Base-by-base conservation (phyloP, 192 early-diverging fungal genomes). In the Coemansia sp. region DNA sequence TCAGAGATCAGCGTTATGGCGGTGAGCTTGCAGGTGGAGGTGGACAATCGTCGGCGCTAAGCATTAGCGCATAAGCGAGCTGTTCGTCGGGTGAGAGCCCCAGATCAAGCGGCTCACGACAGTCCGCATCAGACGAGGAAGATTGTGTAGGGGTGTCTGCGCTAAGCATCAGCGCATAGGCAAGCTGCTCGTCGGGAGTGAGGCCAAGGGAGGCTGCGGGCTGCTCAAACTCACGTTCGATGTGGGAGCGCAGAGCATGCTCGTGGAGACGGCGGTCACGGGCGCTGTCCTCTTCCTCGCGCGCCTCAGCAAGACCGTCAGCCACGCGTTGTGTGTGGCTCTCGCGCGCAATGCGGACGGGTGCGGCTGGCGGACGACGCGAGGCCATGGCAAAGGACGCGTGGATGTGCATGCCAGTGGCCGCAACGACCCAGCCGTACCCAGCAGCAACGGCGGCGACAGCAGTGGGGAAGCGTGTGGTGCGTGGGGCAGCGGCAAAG, bases 91-190 rank as follows among this genome's bases (percentile, higher is more conserved):
- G 38, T 23, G 23, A 52, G 30, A 74, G 66, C 1, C 72, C 72
- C 34, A 74, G 47, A 30, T 58, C 48, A 23, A 16, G 38, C 38
- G 38, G 38, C 38, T 44, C 38, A 16, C 12, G 12, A 14, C 38
- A 3, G 12, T 44, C 38, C 38, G 38, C 38, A 44, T 44, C 38
- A 16, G 38, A 16, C 38, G 38, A 3, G 38, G 38, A 44, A 16
- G 12, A 16, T 14, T 10, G 38, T 14, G 38, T 14, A 14, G 38
- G 38, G 10, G 38, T 16, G 16, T 44, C 38, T 44, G 38, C 14
- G 12, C 38, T 44, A 14, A 78, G 76, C 67, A 65, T 73, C 21
- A 78, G 54, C 2, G 76, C 76, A 27, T 76, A 76, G 18, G 68
- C 63, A 3, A 76, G 4, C 64, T 76, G 74, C 68, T 78, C 76